These are phyloP conservation scores for Lomentospora prolificans DNA, from an alignment of 2,329 filamentous ascomycete genomes.

Conservation along the genomic window DNA sequence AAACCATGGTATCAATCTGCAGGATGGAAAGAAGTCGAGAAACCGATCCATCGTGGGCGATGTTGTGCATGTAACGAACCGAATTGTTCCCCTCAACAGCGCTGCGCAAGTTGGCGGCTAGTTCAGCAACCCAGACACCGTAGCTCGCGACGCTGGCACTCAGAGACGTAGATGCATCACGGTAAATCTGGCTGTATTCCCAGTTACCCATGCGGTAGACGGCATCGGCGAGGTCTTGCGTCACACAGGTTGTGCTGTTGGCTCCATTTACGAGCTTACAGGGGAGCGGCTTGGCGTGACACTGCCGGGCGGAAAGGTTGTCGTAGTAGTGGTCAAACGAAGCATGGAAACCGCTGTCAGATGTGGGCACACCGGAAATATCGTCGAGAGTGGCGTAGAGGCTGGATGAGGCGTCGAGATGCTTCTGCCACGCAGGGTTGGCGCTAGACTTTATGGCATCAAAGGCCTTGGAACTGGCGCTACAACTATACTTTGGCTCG, in stretches of 20 bases:
- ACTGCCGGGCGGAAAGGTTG: constrained; percentile 70
- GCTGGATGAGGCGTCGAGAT: constrained; percentile 45
- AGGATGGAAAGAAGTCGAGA: constrained; percentile 58
- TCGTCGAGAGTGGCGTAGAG: constrained; percentile 54
- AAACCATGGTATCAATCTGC: constrained; percentile 68
- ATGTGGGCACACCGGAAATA: constrained; percentile 53
- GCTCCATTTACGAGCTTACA: constrained; percentile 43
- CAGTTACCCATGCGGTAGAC: constrained; percentile 72
- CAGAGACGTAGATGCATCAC: constrained; percentile 53
- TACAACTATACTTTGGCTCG: constrained; percentile 63
- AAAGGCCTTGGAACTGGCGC: constrained; percentile 34
- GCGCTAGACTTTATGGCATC: constrained; percentile 30
- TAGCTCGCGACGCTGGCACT: constrained; percentile 50
- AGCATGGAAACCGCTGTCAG: constrained; percentile 54
- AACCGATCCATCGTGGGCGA: constrained; percentile 71
- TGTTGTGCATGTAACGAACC: constrained; percentile 58
- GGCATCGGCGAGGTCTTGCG: constrained; percentile 50
- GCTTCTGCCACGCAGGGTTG: constrained; percentile 48
- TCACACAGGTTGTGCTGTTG: constrained; percentile 48
- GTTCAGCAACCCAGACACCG: constrained; percentile 66
- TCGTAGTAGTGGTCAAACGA: constrained; percentile 79
- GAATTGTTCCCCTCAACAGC: constrained; percentile 29
- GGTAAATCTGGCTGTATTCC: constrained; percentile 73
- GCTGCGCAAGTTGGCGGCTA: constrained; percentile 54
- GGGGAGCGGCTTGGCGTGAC: constrained; percentile 62